Base-by-base conservation (phyloP, 2,329 filamentous ascomycete species). In the Monilinia vaccinii-corymbosi region DNA sequence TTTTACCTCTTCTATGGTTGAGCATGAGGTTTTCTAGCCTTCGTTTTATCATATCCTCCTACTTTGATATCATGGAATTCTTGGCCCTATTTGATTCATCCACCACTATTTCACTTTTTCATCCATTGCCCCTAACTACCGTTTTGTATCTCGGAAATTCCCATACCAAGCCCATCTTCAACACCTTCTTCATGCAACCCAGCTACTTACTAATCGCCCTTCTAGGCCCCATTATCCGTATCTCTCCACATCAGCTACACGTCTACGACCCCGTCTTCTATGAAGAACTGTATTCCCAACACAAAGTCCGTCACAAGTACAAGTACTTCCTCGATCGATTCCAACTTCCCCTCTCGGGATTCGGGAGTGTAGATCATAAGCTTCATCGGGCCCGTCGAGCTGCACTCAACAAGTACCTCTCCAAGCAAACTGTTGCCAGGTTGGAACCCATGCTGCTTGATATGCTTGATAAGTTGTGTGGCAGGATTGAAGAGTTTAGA, bases 371-470 rank as follows among this genome's bases (percentile, higher is more conserved):
- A 28, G 62, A 64, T 56, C 63, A 70, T 45, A 58, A 63, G 23
- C 61, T 62, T 23, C 67, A 70, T 56, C 63, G 66, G 9, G 34
- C 58, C 7, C 64, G 67, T 44, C 63, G 66, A 18, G 55, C 61
- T 18, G 62, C 66, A 14, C 45, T 68, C 21, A 68, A 65, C 32
- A 63, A 65, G 2, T 70, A 68, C 55, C 65, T 70, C 42, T 65
- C 66, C 10, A 65, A 63, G 36, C 40, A 55, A 36, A 61, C 52
- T 1, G 50, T 68, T 13, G 50, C 44, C 8, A 60, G 56, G 2
- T 60, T 70, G 6, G 60, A 70, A 44, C 67, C 66, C 7, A 58
- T 66, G 28, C 61, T 68, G 10, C 53, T 28, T 16, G 52, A 52
- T 25, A 66, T 64, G 64, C 63, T 61, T 21, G 63, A 63, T 52